Evolutionary conservation across 305 asterid genomes (phyloP).

Genomic region (Fraxinus sp.): DNA sequence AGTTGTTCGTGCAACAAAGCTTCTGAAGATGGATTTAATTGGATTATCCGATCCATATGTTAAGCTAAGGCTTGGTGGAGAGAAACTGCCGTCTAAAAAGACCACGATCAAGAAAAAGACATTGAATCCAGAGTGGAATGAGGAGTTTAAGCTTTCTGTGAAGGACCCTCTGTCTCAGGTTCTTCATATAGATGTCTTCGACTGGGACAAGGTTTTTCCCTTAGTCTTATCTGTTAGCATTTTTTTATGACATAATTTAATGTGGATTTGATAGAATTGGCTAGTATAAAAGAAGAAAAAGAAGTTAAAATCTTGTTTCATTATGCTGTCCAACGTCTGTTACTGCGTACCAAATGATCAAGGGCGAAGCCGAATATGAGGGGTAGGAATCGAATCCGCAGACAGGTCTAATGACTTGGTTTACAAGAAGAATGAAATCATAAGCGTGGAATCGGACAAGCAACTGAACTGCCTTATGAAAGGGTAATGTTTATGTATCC

Average conservation of each 20-base stretch:
- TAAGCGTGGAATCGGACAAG: neutral
- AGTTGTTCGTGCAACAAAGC: constrained; percentile 72
- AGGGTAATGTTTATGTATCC: neutral
- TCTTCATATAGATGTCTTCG: constrained; percentile 61
- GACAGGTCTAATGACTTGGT: neutral
- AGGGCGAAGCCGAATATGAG: neutral
- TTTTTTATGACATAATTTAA: neutral
- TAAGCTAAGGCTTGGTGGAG: constrained; percentile 72
- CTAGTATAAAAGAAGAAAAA: neutral
- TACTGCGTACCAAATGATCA: neutral
- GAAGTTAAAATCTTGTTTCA: neutral
- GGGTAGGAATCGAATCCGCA: neutral
- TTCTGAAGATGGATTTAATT: constrained; percentile 77
- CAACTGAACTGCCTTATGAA: neutral
- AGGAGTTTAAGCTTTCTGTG: constrained; percentile 75
- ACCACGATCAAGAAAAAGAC: constrained; percentile 82
- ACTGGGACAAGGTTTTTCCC: constrained; percentile 80
- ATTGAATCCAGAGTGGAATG: constrained; percentile 80
- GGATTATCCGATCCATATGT: constrained; percentile 95
- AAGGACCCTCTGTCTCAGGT: constrained; percentile 77
- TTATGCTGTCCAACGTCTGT: neutral
- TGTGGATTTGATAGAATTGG: neutral
- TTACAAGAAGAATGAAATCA: neutral
- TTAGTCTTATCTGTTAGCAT: neutral
- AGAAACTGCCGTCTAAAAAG: constrained; percentile 57